Percentiles rank a stretch among this genome's conserved stretches.
Conservation (phyloP, 1,284 basidiomycete genomes). For the Boletus sp. region DNA sequence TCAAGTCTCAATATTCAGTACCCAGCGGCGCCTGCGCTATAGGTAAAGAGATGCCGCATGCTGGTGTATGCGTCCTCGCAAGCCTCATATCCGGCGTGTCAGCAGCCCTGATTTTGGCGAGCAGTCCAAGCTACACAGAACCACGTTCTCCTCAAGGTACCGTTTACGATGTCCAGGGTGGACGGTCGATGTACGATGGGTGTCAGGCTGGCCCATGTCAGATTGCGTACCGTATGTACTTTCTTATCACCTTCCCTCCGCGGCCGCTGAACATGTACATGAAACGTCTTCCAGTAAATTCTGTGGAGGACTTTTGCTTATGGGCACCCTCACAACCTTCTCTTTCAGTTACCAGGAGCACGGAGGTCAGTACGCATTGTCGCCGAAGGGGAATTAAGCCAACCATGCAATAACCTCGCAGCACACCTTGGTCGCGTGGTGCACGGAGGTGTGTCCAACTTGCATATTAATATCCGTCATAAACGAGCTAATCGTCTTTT, state of each 20-base stretch:
- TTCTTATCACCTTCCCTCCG: background rate
- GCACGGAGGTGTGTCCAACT: constrained; percentile 44
- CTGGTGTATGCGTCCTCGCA: constrained; percentile 18
- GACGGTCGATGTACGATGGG: constrained; percentile 61
- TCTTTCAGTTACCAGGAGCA: constrained; percentile 51
- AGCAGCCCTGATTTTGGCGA: constrained; percentile 22
- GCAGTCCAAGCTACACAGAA: constrained; percentile 36
- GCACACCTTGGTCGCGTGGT: constrained; percentile 68
- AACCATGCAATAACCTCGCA: constrained; percentile 28
- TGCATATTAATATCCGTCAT: constrained; percentile 1
- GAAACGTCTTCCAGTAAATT: constrained; percentile 45
- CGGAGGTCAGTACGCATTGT: constrained; percentile 41
- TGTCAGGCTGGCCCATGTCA: constrained; percentile 67
- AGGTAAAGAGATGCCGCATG: constrained; percentile 19
- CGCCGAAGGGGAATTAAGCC: constrained; percentile 9
- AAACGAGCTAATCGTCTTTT: background rate
- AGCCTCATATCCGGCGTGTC: constrained; percentile 21
- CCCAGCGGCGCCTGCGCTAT: constrained; percentile 10
- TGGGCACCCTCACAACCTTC: constrained; percentile 57
- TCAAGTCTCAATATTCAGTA: constrained; percentile 2
- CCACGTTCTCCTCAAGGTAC: constrained; percentile 33
- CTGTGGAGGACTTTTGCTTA: constrained; percentile 57
- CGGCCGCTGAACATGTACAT: constrained; percentile 2
- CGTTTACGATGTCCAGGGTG: constrained; percentile 45
- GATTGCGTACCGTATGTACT: constrained; percentile 52